phyloP scores from a whole-genome alignment of 2,329 filamentous ascomycete species.

The Coniella lustricola region DNA sequence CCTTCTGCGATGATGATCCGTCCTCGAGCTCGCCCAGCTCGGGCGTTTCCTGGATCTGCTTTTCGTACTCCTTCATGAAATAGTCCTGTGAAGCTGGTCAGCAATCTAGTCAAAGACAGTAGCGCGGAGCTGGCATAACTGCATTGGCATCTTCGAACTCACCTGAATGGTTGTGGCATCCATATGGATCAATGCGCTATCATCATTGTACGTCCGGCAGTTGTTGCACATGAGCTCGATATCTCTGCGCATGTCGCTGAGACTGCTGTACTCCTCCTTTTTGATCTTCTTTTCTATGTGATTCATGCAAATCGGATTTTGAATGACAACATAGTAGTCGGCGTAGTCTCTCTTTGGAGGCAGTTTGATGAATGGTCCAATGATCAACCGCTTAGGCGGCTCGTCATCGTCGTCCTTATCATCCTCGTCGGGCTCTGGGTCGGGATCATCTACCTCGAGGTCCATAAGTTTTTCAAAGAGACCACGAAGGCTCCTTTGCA shows the following conservation, averaged over 20 bases:
- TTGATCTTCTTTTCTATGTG: constrained; percentile 93
- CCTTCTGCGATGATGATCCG: constrained; percentile 30
- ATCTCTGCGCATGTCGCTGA: constrained; percentile 76
- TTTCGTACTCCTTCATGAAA: constrained; percentile 47
- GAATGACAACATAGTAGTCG: constrained; percentile 92
- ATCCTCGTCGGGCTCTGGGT: constrained; percentile 38
- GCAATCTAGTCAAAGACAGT: constrained; percentile 7
- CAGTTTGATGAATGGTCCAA: constrained; percentile 88
- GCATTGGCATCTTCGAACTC: constrained; percentile 29
- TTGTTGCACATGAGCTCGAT: constrained; percentile 81
- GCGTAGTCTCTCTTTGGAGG: constrained; percentile 85
- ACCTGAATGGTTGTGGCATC: constrained; percentile 94
- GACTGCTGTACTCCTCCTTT: constrained; percentile 80
- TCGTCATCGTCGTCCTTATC: constrained; percentile 44
- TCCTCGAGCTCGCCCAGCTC: constrained; percentile 52
- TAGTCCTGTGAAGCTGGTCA: constrained; percentile 43
- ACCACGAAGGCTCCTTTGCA: constrained; percentile 71
- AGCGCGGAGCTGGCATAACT: too few relatives aligned
- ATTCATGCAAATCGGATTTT: constrained; percentile 91
- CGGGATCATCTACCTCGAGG: constrained; percentile 71
- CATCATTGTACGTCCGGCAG: constrained; percentile 94
- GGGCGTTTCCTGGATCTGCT: constrained; percentile 45
- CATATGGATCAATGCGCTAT: constrained; percentile 82
- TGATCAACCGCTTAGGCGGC: constrained; percentile 67
- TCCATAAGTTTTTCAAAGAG: constrained; percentile 77